Percentiles rank a stretch among this genome's conserved stretches.
phyloP scores from a whole-genome alignment of 2,329 filamentous ascomycete species.

The Exophiala lecanii-corni region DNA sequence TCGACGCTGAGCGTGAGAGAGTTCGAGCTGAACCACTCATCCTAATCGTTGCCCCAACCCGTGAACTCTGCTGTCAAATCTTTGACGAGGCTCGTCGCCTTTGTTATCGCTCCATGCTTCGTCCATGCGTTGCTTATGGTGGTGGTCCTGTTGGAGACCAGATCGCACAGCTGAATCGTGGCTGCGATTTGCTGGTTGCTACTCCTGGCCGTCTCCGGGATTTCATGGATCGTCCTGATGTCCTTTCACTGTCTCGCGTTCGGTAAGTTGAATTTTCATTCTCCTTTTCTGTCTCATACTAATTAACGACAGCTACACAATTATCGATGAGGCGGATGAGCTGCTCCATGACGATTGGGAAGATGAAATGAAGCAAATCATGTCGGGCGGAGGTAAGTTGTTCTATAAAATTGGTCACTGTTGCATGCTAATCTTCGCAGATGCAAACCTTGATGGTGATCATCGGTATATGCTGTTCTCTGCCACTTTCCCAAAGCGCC shows the following conservation, averaged over 20 bases:
- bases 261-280: constrained; percentile 48
- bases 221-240: constrained; percentile 64
- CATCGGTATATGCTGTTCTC: constrained; percentile 79
- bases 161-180: constrained; percentile 67
- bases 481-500: constrained; percentile 81
- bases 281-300: neutral
- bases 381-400: constrained; percentile 71
- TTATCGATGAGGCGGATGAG: constrained; percentile 95
- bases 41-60: constrained; percentile 76
- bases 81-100: constrained; percentile 91
- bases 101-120: constrained; percentile 91
- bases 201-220: constrained; percentile 83
- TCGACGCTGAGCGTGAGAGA: constrained; percentile 46
- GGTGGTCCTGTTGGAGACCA: constrained; percentile 70
- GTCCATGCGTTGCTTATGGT: constrained; percentile 84
- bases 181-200: constrained; percentile 84
- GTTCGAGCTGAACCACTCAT: constrained; percentile 82
- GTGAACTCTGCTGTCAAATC: constrained; percentile 89
- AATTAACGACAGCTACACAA: constrained; percentile 37
- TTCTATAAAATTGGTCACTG: constrained; percentile 13
- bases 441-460: constrained; percentile 71
- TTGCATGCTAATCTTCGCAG: constrained; percentile 32
- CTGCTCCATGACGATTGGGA: constrained; percentile 78
- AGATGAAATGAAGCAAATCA: constrained; percentile 67
- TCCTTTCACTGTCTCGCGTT: constrained; percentile 70